Base-by-base conservation (phyloP, 768 basidiomycete genomes). In the Tylopilus sp. region DNA sequence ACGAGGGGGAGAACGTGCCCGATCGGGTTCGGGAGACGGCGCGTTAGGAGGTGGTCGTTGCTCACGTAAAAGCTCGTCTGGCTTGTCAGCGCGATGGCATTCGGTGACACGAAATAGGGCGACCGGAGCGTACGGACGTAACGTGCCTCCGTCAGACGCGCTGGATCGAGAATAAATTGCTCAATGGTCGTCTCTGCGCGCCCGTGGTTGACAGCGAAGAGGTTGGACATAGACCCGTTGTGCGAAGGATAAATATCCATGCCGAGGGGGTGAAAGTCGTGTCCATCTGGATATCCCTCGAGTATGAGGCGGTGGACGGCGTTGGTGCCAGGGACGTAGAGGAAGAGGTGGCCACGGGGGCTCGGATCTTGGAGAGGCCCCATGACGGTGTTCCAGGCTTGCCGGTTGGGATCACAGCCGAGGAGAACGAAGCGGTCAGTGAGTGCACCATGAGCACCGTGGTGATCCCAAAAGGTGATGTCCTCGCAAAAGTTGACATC, bases 301-400 rank as follows among this genome's bases (percentile, higher is more conserved):
- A 89, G 61, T 1, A 69, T 56, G 31, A 86, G 58, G 13, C 72
- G 77, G 22, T 72, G 70, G 1, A 78, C 68, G 38, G 64, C 57
- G 11, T 58, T 33, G 10, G 57, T 61, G 8, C 25, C 26, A 8
- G 63, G 58, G 52, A 67, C 64, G 59, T 84, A 79, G 5, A 87
- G 43, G 79, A 87, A 90, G 22, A 90, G 70, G 4, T 75, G 71
- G 0, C 85, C 88, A n/a, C 66, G 76, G 6, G 82, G 80, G 5
- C 69, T 60, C 2, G 87, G 85, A 59, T 87, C 69, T 1, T 56
- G 66, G 45, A 90, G 63, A 7, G 88, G 87, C 0, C 88, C 88
- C 82, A 86, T 83, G 42, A 77, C 87, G 8, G 87, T 88, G 63
- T 90, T 90, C 88, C 88, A 90, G 25, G 74, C 65, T 55, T 76